phyloP scores from a whole-genome alignment of 257 asterid genomes.

The Solanum dulcamara region DNA sequence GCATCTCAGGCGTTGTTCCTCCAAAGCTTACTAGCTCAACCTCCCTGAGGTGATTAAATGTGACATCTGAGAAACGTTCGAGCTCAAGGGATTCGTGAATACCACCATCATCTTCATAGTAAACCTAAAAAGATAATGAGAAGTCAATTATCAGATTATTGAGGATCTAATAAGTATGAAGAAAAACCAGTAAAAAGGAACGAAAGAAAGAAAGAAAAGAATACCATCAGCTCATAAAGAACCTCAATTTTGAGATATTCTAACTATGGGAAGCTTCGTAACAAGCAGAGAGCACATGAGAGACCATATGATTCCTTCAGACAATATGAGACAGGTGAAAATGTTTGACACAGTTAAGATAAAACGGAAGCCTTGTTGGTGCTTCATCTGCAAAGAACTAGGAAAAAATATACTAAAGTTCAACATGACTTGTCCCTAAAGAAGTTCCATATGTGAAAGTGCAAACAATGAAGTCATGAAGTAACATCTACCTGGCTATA shows the following conservation, averaged over 20 bases:
- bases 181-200: neutral
- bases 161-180: neutral
- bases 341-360: neutral
- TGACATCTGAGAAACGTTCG: neutral
- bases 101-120: neutral
- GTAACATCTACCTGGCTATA: neutral
- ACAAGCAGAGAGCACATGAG: neutral
- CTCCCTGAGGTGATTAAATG: neutral
- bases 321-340: neutral
- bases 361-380: neutral
- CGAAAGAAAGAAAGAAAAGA: neutral
- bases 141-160: neutral
- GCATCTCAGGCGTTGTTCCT: neutral
- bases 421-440: neutral
- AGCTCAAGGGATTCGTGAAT: neutral
- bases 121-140: neutral
- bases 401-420: neutral
- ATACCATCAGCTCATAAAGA: neutral
- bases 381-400: neutral
- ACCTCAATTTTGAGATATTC: neutral
- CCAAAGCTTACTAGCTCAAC: neutral
- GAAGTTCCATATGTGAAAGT: neutral
- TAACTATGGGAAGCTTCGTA: neutral
- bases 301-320: neutral
- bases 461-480: neutral